These are phyloP conservation scores for Ogataea ramenticola DNA, from an alignment of 805 yeast species.

Conservation along the genomic window DNA sequence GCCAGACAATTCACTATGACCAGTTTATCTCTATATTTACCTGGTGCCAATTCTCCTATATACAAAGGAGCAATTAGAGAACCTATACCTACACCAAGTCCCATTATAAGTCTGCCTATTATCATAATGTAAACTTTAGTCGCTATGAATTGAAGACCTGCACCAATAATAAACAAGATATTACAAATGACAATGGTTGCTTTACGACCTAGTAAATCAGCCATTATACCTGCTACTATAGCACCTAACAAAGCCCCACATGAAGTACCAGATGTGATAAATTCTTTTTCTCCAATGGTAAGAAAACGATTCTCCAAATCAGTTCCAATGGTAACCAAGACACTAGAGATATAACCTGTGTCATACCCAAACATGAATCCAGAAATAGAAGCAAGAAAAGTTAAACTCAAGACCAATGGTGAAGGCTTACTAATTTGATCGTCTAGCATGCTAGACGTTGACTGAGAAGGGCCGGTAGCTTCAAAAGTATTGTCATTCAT, in stretches of 20 bases:
- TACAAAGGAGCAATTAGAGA: slow-evolving; percentile 48
- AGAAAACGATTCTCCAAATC: slow-evolving; percentile 34
- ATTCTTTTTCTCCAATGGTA: slow-evolving; percentile 39
- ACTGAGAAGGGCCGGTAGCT: no score
- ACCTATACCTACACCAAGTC: slow-evolving; percentile 50
- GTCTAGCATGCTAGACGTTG: slow-evolving; percentile 10
- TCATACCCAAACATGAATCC: slow-evolving; percentile 60
- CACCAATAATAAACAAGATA: slow-evolving; percentile 40
- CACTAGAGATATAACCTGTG: slow-evolving; percentile 53
- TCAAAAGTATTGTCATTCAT: not conserved
- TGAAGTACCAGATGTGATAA: slow-evolving; percentile 49
- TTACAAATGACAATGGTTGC: slow-evolving; percentile 39
- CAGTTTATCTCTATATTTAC: slow-evolving; percentile 43
- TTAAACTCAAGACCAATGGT: slow-evolving; percentile 33
- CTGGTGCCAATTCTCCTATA: slow-evolving; percentile 47
- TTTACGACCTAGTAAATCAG: slow-evolving; percentile 43
- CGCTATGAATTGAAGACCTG: slow-evolving; percentile 38
- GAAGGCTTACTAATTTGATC: slow-evolving; percentile 25
- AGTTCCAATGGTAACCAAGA: slow-evolving; percentile 43
- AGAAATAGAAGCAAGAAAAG: slow-evolving; percentile 44
- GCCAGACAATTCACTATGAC: slow-evolving; percentile 47
- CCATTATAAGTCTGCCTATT: slow-evolving; percentile 43
- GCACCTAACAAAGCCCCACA: slow-evolving; percentile 49
- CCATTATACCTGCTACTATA: slow-evolving; percentile 39
- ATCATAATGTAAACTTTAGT: slow-evolving; percentile 42